Conservation (phyloP, 768 basidiomycete genomes). For the Amanita phalloides region DNA sequence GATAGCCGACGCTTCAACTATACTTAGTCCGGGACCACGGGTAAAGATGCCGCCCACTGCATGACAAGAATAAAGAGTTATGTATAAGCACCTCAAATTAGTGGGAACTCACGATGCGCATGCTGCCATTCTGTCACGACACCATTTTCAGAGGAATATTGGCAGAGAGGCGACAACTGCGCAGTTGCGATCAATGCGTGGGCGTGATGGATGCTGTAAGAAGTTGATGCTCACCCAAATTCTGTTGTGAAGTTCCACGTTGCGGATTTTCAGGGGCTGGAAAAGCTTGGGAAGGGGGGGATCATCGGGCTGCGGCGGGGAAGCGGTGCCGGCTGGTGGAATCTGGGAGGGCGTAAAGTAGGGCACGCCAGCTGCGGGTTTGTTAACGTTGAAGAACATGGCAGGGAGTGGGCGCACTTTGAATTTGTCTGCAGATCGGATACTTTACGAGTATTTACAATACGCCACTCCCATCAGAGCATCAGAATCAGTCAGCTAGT, state of each 20-base stretch:
- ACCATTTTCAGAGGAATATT: slow-evolving; percentile 50
- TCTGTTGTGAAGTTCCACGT: slow-evolving; percentile 41
- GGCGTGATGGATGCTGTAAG: neutral
- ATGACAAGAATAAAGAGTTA: slow-evolving; percentile 3
- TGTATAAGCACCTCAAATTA: slow-evolving; percentile 13
- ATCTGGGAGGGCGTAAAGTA: slow-evolving; percentile 3
- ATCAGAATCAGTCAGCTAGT: too few relatives aligned
- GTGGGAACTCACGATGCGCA: slow-evolving; percentile 42
- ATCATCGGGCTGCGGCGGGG: neutral
- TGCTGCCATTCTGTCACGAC: slow-evolving; percentile 43
- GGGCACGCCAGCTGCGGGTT: neutral
- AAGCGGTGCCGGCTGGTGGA: slow-evolving; percentile 4
- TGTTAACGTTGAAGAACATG: neutral
- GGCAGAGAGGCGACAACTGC: slow-evolving; percentile 46
- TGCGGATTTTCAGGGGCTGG: slow-evolving; percentile 44
- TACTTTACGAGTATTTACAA: too few relatives aligned
- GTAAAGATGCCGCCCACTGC: slow-evolving; percentile 39
- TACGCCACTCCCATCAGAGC: too few relatives aligned
- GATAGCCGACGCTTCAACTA: slow-evolving; percentile 63
- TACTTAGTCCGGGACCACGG: slow-evolving; percentile 44
- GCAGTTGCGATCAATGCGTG: neutral
- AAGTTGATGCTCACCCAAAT: slow-evolving; percentile 30
- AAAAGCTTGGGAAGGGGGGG: slow-evolving; percentile 24
- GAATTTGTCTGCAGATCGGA: too few relatives aligned
- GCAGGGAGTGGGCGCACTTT: neutral